Percentiles rank a stretch among this genome's conserved stretches.
Evolutionary conservation across 1,284 basidiomycete genomes (phyloP).

Genomic region (Phylloboletellus chloephorus): DNA sequence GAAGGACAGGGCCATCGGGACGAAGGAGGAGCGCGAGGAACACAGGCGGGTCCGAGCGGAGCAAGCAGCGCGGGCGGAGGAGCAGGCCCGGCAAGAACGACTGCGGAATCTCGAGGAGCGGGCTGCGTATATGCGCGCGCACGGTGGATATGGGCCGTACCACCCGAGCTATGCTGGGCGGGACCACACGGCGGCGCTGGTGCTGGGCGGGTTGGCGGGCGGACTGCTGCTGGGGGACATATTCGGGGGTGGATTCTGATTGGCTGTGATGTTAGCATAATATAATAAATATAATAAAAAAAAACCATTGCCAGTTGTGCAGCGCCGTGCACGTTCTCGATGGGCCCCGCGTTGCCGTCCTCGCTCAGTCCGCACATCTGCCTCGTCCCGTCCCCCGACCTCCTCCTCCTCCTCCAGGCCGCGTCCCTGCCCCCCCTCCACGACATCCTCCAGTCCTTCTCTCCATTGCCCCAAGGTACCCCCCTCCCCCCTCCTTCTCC

Average conservation of each 20-base stretch:
- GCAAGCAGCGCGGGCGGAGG: conserved; percentile 29
- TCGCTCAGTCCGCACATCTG: conserved; percentile 78
- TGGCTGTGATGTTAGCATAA: neutral
- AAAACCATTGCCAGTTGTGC: too few species aligned
- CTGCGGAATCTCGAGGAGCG: conserved; percentile 19
- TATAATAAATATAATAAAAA: too few species aligned
- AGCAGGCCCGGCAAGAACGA: conserved; percentile 16
- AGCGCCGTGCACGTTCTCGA: too few species aligned
- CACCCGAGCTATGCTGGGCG: conserved; percentile 14
- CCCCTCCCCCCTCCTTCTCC: conserved; percentile 1
- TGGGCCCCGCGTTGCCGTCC: conserved; percentile 51
- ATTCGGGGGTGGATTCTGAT: conserved; percentile 32
- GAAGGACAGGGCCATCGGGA: conserved; percentile 58
- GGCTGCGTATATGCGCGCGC: conserved; percentile 32
- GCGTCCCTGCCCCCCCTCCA: conserved; percentile 61
- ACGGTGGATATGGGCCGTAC: conserved; percentile 30
- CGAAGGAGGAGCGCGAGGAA: conserved; percentile 57
- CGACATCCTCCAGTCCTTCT: conserved; percentile 73
- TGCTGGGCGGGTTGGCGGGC: conserved; percentile 53
- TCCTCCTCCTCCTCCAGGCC: conserved; percentile 50
- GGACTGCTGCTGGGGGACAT: conserved; percentile 53
- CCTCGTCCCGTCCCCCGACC: conserved; percentile 63
- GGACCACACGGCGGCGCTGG: too few species aligned
- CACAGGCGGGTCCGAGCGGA: conserved; percentile 35
- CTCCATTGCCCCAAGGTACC: conserved; percentile 73